Evolutionary conservation across 306 rosid genomes (phyloP).

Genomic region (Notholithocarpus densiflorus): DNA sequence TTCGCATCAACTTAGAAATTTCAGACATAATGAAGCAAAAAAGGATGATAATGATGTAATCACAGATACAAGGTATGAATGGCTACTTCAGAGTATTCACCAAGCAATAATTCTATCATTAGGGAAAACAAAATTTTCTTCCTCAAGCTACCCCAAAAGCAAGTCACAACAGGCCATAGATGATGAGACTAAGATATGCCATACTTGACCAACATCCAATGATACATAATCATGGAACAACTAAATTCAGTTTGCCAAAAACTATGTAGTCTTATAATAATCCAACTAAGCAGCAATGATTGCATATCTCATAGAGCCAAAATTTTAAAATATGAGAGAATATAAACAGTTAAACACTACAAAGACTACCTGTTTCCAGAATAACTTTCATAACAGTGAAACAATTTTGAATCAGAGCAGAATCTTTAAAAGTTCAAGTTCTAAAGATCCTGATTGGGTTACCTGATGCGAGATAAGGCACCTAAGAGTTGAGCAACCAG

Average conservation of each 20-base stretch:
- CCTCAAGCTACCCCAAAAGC: neutral
- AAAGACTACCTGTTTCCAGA: slow-evolving; percentile 5
- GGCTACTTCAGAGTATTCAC: neutral
- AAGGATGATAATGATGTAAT: neutral
- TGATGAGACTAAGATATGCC: neutral
- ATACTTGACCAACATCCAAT: neutral
- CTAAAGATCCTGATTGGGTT: slow-evolving; percentile 21
- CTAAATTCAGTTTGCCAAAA: neutral
- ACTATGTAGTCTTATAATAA: neutral
- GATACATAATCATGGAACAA: slow-evolving; percentile 5
- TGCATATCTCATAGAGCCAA: neutral
- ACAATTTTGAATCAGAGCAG: neutral
- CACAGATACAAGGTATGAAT: neutral
- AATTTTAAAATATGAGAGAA: slow-evolving; percentile 13
- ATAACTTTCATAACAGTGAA: neutral
- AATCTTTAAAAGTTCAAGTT: slow-evolving; percentile 2
- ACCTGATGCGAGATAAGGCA: slow-evolving; percentile 99
- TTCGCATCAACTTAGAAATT: neutral
- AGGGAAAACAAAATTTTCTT: neutral
- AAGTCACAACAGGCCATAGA: neutral
- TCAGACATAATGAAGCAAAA: neutral
- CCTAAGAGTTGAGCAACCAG: slow-evolving; percentile 98
- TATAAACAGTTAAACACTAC: neutral
- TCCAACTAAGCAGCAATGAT: slow-evolving; percentile 4
- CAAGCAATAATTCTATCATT: neutral